Base-by-base conservation (phyloP, 2,329 filamentous ascomycete species). In the Aspergillus melleus region DNA sequence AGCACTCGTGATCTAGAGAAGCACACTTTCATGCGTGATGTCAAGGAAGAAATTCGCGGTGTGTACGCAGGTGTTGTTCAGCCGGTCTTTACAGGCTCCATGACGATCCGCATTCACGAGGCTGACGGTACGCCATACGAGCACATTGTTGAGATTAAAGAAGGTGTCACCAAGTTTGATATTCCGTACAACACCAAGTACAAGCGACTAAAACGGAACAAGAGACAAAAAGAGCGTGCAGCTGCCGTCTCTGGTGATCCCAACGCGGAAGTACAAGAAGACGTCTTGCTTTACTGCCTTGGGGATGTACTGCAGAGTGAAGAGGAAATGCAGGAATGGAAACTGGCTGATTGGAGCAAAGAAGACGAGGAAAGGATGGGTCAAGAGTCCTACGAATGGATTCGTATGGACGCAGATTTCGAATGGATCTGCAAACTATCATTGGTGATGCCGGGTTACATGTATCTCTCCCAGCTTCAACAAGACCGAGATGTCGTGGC, bases 141-240 rank as follows among this genome's bases (percentile, higher is more conserved):
- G 73, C 95, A 99, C 72, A 97, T 97, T 63, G 89, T 98, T 32
- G 92, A 97, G 69, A 96, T 99, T 72, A 92, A 92, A 61, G 92
- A 97, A 66, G 88, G 89, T 29, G 85, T 87, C 14, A 91, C 90
- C 2, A 91, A 90, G 72, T 90, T 98, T 61, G 93, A 97, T 63
- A 97, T 99, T 61, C 93, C 94, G 0, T 99, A 99, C 78, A 98
- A 98, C 70, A 99, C 95, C 0, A 99, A 99, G 74, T 99, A 99
- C 79, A 99, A 98, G 79, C 88, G 96, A 9, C 83, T 99, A 2
- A 99, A 99, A 80, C 84, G 93, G 51, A 97, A 90, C 60, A 86
- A 90, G 49, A 83, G 90, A 32, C 87, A 94, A 73, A 92, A 92
- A 73, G 91, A 96, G 73, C 87, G 91, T 61, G 87, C 85, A 22